phyloP scores from a whole-genome alignment of 2,329 filamentous ascomycete genomes.

The Thielaviopsis ethacetica region DNA sequence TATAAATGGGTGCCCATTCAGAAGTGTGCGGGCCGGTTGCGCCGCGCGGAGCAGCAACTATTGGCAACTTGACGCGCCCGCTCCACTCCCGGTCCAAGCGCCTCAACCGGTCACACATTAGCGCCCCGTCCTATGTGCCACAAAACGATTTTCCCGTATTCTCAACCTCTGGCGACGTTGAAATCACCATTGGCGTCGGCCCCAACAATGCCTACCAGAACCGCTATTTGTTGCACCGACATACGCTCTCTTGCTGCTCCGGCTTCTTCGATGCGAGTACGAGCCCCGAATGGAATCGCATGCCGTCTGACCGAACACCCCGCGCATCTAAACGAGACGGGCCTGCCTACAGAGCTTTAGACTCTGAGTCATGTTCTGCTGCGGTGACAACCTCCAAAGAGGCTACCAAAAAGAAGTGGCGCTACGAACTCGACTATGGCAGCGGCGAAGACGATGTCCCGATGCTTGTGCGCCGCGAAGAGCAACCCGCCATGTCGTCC shows the following conservation, averaged over 20 bases:
- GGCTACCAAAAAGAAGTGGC: conserved; percentile 39
- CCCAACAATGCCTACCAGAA: conserved; percentile 44
- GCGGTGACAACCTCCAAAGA: neutral
- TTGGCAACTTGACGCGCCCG: conserved; percentile 44
- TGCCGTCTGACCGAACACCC: conserved; percentile 15
- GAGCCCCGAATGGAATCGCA: conserved; percentile 58
- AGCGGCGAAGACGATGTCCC: conserved; percentile 60
- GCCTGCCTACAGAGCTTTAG: neutral
- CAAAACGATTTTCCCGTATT: conserved; percentile 92
- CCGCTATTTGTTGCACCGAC: conserved; percentile 70
- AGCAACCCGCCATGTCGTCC: neutral
- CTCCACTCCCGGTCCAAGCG: conserved; percentile 40
- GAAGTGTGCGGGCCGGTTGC: conserved; percentile 31
- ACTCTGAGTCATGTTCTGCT: neutral
- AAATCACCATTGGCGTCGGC: conserved; percentile 60
- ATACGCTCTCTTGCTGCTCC: conserved; percentile 79
- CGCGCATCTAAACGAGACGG: neutral
- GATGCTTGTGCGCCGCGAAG: conserved; percentile 54
- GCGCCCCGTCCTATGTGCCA: conserved; percentile 49
- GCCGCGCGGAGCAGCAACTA: conserved; percentile 37
- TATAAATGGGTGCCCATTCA: conserved; percentile 13
- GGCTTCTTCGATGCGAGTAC: conserved; percentile 86
- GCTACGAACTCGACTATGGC: conserved; percentile 73
- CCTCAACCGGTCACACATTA: conserved; percentile 67
- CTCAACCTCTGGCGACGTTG: conserved; percentile 78